A percentile compares a stretch with the other conserved stretches of the same genome.
Conservation (phyloP, 192 early-diverging fungal genomes). For the Coemansia sp. region DNA sequence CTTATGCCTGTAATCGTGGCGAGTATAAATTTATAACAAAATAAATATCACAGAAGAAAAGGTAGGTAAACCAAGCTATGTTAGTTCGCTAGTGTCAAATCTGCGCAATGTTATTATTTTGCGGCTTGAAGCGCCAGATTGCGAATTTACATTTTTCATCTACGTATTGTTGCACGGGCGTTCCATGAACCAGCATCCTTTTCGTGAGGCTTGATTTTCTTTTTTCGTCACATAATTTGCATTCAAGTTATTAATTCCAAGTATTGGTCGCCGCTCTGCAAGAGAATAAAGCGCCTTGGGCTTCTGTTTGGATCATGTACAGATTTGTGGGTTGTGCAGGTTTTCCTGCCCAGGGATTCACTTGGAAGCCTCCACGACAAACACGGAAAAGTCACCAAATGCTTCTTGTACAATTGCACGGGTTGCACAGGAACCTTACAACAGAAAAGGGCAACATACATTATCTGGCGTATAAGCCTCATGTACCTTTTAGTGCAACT, state of each 20-base stretch:
- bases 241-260: not conserved
- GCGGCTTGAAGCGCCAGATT: not conserved
- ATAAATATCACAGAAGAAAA: not conserved
- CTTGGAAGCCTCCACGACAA: not conserved
- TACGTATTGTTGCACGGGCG: not conserved
- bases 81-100: not conserved
- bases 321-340: not conserved
- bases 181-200: not conserved
- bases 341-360: not conserved
- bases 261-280: not conserved
- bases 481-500: not conserved
- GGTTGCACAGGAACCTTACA: not conserved
- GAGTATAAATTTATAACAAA: not conserved
- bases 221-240: not conserved
- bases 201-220: not conserved
- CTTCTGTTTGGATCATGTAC: not conserved
- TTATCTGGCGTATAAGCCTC: not conserved
- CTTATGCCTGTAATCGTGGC: slow-evolving; percentile 6
- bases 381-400: not conserved
- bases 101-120: not conserved
- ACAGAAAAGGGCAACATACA: not conserved
- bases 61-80: not conserved
- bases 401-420: no score
- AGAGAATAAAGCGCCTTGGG: not conserved
- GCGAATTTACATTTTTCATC: not conserved